Conservation (phyloP, 352 stramenopile genomes). For the Phytophthora syringae region DNA sequence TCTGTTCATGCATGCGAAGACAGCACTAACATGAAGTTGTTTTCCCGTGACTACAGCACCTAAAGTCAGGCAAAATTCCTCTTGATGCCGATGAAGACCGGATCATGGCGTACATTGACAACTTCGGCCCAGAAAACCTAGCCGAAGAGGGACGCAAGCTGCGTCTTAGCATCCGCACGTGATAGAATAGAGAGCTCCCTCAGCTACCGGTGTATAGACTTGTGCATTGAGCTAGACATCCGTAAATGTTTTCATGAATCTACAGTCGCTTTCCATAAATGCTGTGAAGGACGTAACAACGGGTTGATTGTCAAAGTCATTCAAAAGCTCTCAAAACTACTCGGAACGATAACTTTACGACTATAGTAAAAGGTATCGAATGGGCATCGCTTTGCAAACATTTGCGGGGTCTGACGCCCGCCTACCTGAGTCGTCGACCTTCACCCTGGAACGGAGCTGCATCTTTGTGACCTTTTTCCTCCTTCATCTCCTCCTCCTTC, state of each 20-base stretch:
- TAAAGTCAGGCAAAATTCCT: constrained; percentile 65
- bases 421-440: constrained; percentile 63
- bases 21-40: neutral
- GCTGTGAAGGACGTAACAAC: too few relatives aligned
- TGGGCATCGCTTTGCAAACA: neutral
- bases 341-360: constrained; percentile 1
- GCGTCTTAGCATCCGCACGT: constrained; percentile 59
- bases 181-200: constrained; percentile 19
- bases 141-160: constrained; percentile 69
- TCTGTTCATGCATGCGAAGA: neutral
- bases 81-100: constrained; percentile 60
- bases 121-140: constrained; percentile 53
- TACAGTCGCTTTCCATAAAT: too few relatives aligned
- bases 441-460: constrained; percentile 71
- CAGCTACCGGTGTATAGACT: too few relatives aligned
- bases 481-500: constrained; percentile 43
- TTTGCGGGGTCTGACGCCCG: neutral
- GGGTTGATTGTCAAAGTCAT: too few relatives aligned
- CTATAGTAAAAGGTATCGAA: neutral
- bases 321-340: constrained; percentile 8
- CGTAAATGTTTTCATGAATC: too few relatives aligned
- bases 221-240: too few relatives aligned
- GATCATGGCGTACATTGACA: constrained; percentile 68
- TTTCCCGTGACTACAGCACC: constrained; percentile 45
- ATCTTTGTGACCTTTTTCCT: constrained; percentile 37